These are phyloP conservation scores for Huntiella abstrusa DNA, from an alignment of 2,329 filamentous ascomycete species.

Conservation along the genomic window DNA sequence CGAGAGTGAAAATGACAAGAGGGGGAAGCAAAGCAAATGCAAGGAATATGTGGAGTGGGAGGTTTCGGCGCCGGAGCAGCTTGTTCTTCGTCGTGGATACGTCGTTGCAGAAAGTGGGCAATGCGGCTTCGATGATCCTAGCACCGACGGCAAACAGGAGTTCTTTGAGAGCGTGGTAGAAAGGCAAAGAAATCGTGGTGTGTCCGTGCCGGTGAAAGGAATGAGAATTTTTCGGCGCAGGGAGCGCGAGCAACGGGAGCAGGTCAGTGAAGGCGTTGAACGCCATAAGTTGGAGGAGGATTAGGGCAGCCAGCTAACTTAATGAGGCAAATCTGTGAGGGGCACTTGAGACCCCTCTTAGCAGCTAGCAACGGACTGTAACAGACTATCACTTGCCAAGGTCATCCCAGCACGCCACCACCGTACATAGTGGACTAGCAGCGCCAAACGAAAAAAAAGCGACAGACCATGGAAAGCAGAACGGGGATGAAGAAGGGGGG, in stretches of 20 bases:
- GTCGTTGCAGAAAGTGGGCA: too few relatives aligned
- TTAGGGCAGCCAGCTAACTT: background rate
- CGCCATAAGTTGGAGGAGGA: conserved; percentile 5
- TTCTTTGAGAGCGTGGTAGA: conserved; percentile 2
- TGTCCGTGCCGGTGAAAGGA: conserved; percentile 10
- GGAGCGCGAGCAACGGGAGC: conserved; percentile 1
- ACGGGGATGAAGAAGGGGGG: too few relatives aligned
- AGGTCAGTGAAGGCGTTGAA: conserved; percentile 5
- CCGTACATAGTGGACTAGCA: too few relatives aligned
- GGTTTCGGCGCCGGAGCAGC: background rate
- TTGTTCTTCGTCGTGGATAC: too few relatives aligned
- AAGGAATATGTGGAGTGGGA: background rate
- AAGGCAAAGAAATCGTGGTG: conserved; percentile 1
- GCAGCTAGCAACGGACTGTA: background rate
- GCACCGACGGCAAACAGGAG: background rate
- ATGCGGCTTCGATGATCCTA: conserved; percentile 2
- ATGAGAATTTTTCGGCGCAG: conserved; percentile 12
- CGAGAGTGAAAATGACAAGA: conserved; percentile 1
- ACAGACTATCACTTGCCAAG: background rate
- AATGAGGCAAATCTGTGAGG: background rate
- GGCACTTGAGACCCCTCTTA: background rate
- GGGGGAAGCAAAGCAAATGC: background rate
- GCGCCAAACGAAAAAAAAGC: too few relatives aligned
- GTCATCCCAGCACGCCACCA: too few relatives aligned
- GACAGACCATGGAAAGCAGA: too few relatives aligned